Evolutionary conservation across 1,284 basidiomycete species (phyloP).

Genomic region (Vanrija sp.): DNA sequence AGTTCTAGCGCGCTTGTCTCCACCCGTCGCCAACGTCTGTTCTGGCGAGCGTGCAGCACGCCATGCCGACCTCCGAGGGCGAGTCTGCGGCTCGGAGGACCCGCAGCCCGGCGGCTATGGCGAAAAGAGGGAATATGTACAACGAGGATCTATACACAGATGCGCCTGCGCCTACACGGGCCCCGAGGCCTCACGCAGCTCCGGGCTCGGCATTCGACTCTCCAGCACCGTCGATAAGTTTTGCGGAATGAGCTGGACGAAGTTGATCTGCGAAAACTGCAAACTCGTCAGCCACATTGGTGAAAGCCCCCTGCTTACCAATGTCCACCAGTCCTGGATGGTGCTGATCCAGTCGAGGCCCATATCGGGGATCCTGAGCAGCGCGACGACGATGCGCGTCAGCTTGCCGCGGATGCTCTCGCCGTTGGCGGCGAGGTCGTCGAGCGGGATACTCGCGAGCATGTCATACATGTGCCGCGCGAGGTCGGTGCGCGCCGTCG

Average conservation of each 20-base stretch:
- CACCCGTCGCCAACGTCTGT: no score
- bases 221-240: no score
- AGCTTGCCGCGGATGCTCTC: conserved; percentile 32
- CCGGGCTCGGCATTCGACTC: no score
- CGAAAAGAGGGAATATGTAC: no score
- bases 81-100: no score
- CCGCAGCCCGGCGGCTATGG: no score
- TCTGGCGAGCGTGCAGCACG: no score
- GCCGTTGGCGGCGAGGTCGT: conserved; percentile 27
- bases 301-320: conserved; percentile 22
- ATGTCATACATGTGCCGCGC: conserved; percentile 13
- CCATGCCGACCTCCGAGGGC: no score
- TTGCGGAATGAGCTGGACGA: conserved; percentile 26
- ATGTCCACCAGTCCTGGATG: conserved; percentile 31
- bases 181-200: no score
- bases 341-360: conserved; percentile 19
- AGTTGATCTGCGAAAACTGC: conserved; percentile 27
- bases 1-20: no score
- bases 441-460: conserved; percentile 24
- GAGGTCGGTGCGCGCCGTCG: not conserved
- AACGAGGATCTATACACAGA: no score
- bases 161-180: no score
- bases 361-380: conserved; percentile 19
- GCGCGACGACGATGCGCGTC: conserved; percentile 23
- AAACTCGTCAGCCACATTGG: not conserved